Base-by-base conservation (phyloP, 108 stramenopile genomes). In the Nitzschia sp. region DNA sequence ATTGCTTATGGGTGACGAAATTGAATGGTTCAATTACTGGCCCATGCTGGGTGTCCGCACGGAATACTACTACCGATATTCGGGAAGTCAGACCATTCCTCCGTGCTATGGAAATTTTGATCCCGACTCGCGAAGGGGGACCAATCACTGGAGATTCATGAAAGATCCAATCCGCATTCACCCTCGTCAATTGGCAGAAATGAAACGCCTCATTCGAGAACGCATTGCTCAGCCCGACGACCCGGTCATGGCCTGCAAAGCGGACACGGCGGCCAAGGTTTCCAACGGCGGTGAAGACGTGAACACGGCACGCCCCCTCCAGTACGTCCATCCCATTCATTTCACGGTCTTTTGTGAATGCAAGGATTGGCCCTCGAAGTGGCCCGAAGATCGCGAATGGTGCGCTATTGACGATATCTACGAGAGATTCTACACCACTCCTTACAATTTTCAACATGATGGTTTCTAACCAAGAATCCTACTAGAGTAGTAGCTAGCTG, bases 111-210 rank as follows among this genome's bases (percentile, higher is more conserved):
- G 65, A 38, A 52, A 63, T 21, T 55, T 63, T 58, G 27, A 5
- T 15, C 19, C 34, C n/a, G 31, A 28, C 1, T 38, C 34, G 25
- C 45, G 63, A 16, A 45, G 33, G 28, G 58, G 58, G 28, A 66
- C 73, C 27, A 58, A 63, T 30, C 72, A 79, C 50, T 79, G 67
- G 66, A 53, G 78, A 13, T 68, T 79, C 16, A 63, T 79, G 68
- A 79, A 79, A 56, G 78, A 79, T 58, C 78, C 78, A 11, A 65
- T 79, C 19, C 66, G 63, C n/a, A 66, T 79, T 33, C 72, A 71
- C 38, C 45, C 36, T 3, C 61, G 68, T 23, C 78, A 79, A 50
- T 26, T 79, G 13, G 22, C 3, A 11, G 78, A 79, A 59, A 5
- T 79, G 26, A 58, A 68, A 34, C 67, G 78, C 27, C 35, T 79